phyloP scores from a whole-genome alignment of 371 early-diverging fungal species.

The Syncephalastrum contaminatum region DNA sequence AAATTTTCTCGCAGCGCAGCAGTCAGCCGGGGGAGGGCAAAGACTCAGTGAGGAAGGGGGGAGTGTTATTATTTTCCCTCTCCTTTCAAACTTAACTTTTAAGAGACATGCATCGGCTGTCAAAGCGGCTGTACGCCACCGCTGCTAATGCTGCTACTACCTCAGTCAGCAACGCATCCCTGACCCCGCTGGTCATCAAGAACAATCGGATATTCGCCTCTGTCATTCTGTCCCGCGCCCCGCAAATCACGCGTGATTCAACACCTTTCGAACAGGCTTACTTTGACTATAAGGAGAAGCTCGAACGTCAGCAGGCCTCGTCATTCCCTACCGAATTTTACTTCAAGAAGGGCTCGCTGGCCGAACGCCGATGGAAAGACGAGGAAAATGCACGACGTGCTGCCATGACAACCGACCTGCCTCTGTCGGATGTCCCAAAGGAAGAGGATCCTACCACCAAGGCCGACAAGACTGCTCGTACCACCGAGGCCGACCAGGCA shows the following conservation, averaged over 20 bases:
- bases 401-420: constrained; percentile 29
- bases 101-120: too few species aligned
- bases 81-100: too few species aligned
- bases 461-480: constrained; percentile 49
- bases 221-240: constrained; percentile 77
- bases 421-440: not conserved
- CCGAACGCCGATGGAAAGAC: constrained; percentile 73
- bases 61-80: too few species aligned
- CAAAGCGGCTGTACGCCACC: too few species aligned
- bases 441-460: constrained; percentile 19
- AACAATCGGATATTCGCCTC: constrained; percentile 62
- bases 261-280: constrained; percentile 77
- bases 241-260: constrained; percentile 73
- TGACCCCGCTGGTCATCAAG: constrained; percentile 26
- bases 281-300: constrained; percentile 71
- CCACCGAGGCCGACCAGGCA: constrained; percentile 66
- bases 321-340: constrained; percentile 82
- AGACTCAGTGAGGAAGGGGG: too few species aligned
- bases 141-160: too few species aligned
- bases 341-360: constrained; percentile 87
- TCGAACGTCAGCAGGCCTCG: constrained; percentile 61
- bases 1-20: too few species aligned
- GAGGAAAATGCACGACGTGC: constrained; percentile 50
- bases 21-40: too few species aligned
- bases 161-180: constrained; percentile 18